A percentile compares a stretch with the other conserved stretches of the same genome.
Conservation (phyloP, 805 yeast species). For the Candida palmyrensis region DNA sequence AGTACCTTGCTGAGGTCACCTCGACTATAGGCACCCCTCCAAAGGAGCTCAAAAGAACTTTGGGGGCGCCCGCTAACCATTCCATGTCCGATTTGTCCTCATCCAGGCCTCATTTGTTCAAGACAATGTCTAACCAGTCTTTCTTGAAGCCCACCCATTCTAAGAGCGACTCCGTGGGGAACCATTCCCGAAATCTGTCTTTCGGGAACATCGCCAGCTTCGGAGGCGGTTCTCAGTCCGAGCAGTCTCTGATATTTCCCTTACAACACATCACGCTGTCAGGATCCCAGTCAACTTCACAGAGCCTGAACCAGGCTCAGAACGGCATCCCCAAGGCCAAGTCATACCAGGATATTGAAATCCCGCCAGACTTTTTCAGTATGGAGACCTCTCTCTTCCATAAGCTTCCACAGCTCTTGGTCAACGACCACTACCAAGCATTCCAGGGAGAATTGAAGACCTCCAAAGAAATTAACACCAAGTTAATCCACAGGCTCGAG, state of each 20-base stretch:
- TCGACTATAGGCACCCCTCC: constrained; percentile 6
- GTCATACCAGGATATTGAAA: constrained; percentile 9
- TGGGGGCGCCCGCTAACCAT: constrained; percentile 19
- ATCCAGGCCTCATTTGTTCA: constrained; percentile 17
- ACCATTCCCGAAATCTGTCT: neutral
- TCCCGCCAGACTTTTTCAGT: constrained; percentile 15
- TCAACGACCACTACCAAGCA: constrained; percentile 28
- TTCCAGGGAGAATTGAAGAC: constrained; percentile 23
- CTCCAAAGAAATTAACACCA: constrained; percentile 25
- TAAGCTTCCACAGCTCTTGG: constrained; percentile 27
- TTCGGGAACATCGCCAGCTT: neutral
- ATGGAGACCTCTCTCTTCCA: constrained; percentile 15
- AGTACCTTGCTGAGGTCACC: constrained; percentile 7
- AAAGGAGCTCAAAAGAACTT: constrained; percentile 11
- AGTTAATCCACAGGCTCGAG: constrained; percentile 34
- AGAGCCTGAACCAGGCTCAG: constrained; percentile 2
- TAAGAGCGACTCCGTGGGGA: neutral
- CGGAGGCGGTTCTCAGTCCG: neutral
- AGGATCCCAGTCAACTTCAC: neutral
- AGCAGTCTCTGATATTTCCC: too few relatives aligned
- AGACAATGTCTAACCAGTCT: constrained; percentile 17
- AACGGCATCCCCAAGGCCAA: constrained; percentile 1
- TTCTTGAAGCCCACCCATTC: constrained; percentile 5
- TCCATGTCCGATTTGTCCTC: constrained; percentile 9
- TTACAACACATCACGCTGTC: too few relatives aligned